Percentiles rank a stretch among this genome's conserved stretches.
These are phyloP conservation scores for Perkinsus marinus DNA, from an alignment of 169 alveolate genomes.

Conservation along the genomic window DNA sequence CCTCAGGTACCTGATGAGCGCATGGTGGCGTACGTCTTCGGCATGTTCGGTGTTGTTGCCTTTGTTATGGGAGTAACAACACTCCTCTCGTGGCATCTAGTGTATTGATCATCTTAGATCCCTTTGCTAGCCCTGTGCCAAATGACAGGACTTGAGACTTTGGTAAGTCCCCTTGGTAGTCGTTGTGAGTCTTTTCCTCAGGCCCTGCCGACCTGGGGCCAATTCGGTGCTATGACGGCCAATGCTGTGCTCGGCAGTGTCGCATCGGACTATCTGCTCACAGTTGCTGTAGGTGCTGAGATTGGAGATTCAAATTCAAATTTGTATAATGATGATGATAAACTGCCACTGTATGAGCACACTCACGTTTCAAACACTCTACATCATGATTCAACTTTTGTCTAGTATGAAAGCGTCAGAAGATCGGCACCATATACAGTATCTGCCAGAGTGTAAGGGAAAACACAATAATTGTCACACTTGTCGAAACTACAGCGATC, in stretches of 20 bases:
- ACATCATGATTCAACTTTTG: no score
- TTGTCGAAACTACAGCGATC: no score
- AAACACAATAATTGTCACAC: no score
- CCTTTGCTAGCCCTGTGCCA: background rate
- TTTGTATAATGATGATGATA: no score
- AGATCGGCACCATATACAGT: no score
- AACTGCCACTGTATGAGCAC: no score
- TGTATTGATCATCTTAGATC: background rate
- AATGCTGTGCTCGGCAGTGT: background rate
- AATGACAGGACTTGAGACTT: background rate
- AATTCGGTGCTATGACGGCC: background rate
- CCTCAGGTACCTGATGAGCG: background rate
- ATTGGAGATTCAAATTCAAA: no score
- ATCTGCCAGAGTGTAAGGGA: no score
- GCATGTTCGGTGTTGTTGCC: background rate
- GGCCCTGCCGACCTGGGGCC: background rate
- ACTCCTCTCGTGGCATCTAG: no score
- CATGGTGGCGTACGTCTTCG: background rate
- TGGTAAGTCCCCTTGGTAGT: background rate
- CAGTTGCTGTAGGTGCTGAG: background rate
- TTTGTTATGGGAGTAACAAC: background rate
- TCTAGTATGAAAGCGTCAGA: no score
- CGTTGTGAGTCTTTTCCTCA: background rate
- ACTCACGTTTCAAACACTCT: no score
- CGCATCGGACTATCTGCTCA: background rate